Base-by-base conservation (phyloP, 129 eudicot species). In the Gnaphalium uliginosum region DNA sequence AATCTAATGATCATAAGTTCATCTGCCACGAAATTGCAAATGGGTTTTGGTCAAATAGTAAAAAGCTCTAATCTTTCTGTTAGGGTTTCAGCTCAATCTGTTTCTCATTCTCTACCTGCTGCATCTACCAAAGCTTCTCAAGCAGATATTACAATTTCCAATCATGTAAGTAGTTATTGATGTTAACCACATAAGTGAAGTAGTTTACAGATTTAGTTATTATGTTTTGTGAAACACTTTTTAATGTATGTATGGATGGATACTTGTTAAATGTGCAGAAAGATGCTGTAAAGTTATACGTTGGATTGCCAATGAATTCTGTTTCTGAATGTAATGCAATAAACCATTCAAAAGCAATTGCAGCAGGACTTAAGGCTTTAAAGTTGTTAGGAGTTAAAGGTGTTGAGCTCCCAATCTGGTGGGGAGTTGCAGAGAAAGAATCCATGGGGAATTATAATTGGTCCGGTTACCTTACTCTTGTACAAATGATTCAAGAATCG, bases 401-500 rank as follows among this genome's bases (percentile, higher is more conserved):
- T 9, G 97, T 90, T 5, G 98, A 93, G 81, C 96, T 93, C 65
- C 98, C 98, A 8, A 51, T 93, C 54, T 93, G 93, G 93, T 93
- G 97, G 98, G 97, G 98, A 8, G 59, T 90, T 41, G 96, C 86
- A 15, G 98, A 93, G 87, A 87, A 76, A 17, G 76, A 75, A 64
- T 74, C 87, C 21, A 81, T 85, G 87, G 98, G 97, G 13, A 82
- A 84, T 30, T 93, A 93, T 18, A 82, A 93, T 46, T 93, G 98
- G 98, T 78, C 93, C 0, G 90, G 91, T 48, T 93, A 93, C 77
- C 89, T 90, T 63, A 86, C 85, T 26, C 84, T 90, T 41, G 90
- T 83, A 22, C 86, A 93, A 17, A 77, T 93, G 91, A 85, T 93
- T 62, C 88, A 79, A 64, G 85, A 87, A 60, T 61, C 82, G 39